Evolutionary conservation across 306 rosid genomes (phyloP).

Genomic region (Prunus mume): DNA sequence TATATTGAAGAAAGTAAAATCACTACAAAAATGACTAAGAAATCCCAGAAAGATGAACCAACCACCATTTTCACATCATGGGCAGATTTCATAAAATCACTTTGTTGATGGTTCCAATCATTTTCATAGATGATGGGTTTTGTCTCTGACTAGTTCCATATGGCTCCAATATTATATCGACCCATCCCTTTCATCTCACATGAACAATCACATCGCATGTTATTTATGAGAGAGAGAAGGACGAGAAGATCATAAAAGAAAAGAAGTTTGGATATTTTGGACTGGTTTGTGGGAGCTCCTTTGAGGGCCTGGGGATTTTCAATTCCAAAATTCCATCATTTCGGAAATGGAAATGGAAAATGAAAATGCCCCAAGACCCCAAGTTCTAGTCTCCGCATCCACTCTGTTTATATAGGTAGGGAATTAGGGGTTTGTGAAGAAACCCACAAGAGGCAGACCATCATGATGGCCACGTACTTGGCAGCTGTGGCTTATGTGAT

Average conservation of each 20-base stretch:
- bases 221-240: too few relatives aligned
- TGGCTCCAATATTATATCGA: too few relatives aligned
- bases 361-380: conserved; percentile 11
- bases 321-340: not conserved
- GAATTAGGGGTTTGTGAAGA: too few relatives aligned
- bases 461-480: not conserved
- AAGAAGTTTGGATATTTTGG: conserved; percentile 4
- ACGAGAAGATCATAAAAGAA: not conserved
- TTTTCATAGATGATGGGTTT: not conserved
- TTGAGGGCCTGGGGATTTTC: not conserved
- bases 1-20: not conserved
- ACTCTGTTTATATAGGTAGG: not conserved
- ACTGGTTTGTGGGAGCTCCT: conserved; percentile 20
- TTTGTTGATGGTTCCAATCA: not conserved
- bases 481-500: not conserved
- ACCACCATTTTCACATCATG: too few relatives aligned
- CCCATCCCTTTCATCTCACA: too few relatives aligned
- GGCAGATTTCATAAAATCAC: too few relatives aligned
- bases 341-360: conserved; percentile 1
- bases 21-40: not conserved
- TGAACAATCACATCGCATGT: too few relatives aligned
- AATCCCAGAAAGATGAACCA: not conserved
- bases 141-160: too few relatives aligned
- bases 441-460: not conserved
- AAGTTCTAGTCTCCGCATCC: not conserved